A percentile compares a stretch with the other conserved stretches of the same genome.
phyloP scores from a whole-genome alignment of 2,329 filamentous ascomycete species.

The Colletotrichum tamarilloi region DNA sequence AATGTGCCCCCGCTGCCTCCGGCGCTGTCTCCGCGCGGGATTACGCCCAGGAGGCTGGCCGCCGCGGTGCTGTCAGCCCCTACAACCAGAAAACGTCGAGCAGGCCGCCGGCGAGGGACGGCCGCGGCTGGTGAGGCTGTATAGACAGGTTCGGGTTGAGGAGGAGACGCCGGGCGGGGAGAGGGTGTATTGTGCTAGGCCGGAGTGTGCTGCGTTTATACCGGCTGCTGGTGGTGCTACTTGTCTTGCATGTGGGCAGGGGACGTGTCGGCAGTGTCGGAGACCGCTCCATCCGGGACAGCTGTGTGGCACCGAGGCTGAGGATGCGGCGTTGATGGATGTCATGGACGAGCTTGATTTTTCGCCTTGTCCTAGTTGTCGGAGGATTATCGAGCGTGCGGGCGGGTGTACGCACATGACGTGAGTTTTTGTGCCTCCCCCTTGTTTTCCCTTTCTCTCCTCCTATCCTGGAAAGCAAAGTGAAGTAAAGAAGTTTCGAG shows the following conservation, averaged over 20 bases:
- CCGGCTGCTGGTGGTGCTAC: neutral
- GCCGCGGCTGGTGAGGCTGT: constrained; percentile 24
- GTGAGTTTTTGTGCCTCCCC: constrained; percentile 47
- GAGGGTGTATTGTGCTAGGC: constrained; percentile 31
- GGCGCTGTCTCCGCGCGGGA: constrained; percentile 30
- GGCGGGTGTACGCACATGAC: constrained; percentile 76
- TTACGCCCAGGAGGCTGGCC: constrained; percentile 33
- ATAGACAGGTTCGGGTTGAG: constrained; percentile 23
- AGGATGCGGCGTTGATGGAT: constrained; percentile 46
- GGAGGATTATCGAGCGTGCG: constrained; percentile 68
- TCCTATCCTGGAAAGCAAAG: neutral
- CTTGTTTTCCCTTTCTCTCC: neutral
- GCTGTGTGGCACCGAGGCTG: constrained; percentile 32
- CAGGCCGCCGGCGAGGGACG: constrained; percentile 4
- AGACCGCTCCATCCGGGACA: constrained; percentile 22
- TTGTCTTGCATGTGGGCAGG: constrained; percentile 29
- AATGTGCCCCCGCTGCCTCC: constrained; percentile 33
- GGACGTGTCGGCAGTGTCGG: constrained; percentile 29
- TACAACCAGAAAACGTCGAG: constrained; percentile 20
- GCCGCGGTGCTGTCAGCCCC: constrained; percentile 34
- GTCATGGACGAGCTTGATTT: constrained; percentile 64
- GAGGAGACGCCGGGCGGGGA: constrained; percentile 23
- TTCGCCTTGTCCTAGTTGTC: constrained; percentile 67
- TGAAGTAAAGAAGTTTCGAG: too few species aligned
- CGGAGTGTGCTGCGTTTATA: constrained; percentile 36